These are phyloP conservation scores for Cyclocybe cylindracea DNA, from an alignment of 768 basidiomycete genomes.

Conservation along the genomic window DNA sequence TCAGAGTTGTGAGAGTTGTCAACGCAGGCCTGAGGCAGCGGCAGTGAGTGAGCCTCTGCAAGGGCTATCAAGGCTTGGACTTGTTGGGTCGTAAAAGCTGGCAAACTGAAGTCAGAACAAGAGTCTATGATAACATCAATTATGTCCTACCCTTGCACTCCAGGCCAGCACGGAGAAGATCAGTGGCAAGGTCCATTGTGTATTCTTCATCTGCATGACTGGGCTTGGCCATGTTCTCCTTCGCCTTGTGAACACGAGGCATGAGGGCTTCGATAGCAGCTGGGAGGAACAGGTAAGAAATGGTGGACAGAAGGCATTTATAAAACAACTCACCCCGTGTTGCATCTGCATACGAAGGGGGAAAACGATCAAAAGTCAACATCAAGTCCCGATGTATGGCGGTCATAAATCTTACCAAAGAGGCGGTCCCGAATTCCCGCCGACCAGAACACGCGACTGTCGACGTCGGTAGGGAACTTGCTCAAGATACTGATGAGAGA, in stretches of 20 bases:
- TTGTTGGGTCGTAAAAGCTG: constrained; percentile 70
- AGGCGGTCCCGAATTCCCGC: constrained; percentile 59
- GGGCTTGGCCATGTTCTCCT: constrained; percentile 23
- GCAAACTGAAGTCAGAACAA: constrained; percentile 3
- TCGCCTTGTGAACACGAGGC: constrained; percentile 39
- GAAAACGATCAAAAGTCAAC: constrained; percentile 7
- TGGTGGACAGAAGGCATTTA: not conserved
- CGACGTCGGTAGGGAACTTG: constrained; percentile 78
- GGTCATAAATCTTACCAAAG: constrained; percentile 51
- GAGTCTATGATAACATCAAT: not conserved
- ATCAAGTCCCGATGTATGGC: not conserved
- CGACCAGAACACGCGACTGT: constrained; percentile 78
- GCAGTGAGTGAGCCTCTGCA: constrained; percentile 27
- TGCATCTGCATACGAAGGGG: constrained; percentile 30
- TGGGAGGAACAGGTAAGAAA: constrained; percentile 16
- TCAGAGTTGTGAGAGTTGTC: constrained; percentile 10
- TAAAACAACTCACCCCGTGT: constrained; percentile 29
- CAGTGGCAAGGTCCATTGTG: constrained; percentile 35
- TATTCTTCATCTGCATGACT: constrained; percentile 31
- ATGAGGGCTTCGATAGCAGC: constrained; percentile 63
- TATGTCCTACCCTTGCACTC: constrained; percentile 55
- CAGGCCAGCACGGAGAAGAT: constrained; percentile 51
- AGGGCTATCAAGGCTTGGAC: constrained; percentile 47
- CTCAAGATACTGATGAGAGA: constrained; percentile 71
- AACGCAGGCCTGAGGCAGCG: constrained; percentile 11